These are phyloP conservation scores for Tephrocybe sp. DNA, from an alignment of 768 basidiomycete genomes.

Conservation along the genomic window DNA sequence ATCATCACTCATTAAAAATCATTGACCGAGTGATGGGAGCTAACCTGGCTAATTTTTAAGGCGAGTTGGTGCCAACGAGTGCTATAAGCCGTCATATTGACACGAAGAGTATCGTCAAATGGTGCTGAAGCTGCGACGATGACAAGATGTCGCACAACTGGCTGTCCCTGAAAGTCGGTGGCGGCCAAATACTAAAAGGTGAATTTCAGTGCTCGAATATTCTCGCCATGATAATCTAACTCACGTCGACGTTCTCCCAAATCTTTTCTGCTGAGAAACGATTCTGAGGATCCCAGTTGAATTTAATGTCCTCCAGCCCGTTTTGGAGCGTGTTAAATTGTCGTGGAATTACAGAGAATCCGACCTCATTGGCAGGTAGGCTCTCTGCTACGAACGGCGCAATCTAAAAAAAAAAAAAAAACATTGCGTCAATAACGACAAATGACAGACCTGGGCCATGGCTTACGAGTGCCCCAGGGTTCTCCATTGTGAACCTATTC, in stretches of 20 bases:
- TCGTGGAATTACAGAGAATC: slow-evolving; percentile 30
- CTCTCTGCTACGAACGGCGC: slow-evolving; percentile 47
- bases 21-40: slow-evolving; percentile 5
- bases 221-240: slow-evolving; percentile 9
- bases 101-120: slow-evolving; percentile 25
- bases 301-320: slow-evolving; percentile 39
- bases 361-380: slow-evolving; percentile 35
- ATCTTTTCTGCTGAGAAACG: slow-evolving; percentile 44
- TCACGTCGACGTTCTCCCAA: slow-evolving; percentile 45
- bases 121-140: slow-evolving; percentile 54
- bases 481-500: slow-evolving; percentile 37
- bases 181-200: slow-evolving; percentile 33
- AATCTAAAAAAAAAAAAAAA: slow-evolving; percentile 28
- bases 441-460: not conserved
- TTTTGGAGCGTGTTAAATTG: slow-evolving; percentile 40
- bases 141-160: slow-evolving; percentile 48
- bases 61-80: slow-evolving; percentile 43
- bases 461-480: slow-evolving; percentile 42
- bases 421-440: not conserved
- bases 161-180: slow-evolving; percentile 26
- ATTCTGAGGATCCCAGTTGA: slow-evolving; percentile 43
- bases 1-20: not conserved
- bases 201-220: slow-evolving; percentile 5
- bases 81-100: slow-evolving; percentile 28
- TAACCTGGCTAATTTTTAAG: slow-evolving; percentile 46